Evolutionary conservation across 2,329 filamentous ascomycete species (phyloP).

Genomic region (Arthrinium phaeospermum): DNA sequence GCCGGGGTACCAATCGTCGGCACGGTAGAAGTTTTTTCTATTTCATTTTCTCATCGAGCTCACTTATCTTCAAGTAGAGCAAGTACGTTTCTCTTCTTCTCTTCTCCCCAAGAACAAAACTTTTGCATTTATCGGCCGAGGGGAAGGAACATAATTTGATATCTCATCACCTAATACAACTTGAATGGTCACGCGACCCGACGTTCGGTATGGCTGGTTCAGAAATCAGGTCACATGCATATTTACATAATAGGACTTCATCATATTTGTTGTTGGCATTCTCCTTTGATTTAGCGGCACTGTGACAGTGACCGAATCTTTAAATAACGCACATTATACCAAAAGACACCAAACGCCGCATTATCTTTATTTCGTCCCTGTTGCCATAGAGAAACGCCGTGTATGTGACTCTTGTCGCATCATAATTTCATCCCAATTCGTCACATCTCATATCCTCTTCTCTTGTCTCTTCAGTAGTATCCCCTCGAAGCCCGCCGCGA

Average conservation of each 20-base stretch:
- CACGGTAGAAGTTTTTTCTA: background rate
- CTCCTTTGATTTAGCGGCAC: no score
- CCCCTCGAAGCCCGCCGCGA: constrained; percentile 1
- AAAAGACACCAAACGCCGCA: background rate
- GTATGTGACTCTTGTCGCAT: background rate
- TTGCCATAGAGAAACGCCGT: background rate
- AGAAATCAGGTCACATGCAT: no score
- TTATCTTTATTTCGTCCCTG: background rate
- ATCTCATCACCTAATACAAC: no score
- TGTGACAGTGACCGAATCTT: no score
- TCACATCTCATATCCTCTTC: background rate
- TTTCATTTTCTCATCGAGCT: background rate
- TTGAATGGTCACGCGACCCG: no score
- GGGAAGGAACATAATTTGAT: background rate
- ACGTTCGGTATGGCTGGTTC: no score
- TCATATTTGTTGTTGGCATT: no score
- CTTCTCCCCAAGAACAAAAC: background rate
- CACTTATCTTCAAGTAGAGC: background rate
- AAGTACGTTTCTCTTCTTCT: background rate
- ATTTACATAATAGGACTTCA: no score
- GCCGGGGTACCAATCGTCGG: background rate
- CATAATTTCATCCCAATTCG: background rate
- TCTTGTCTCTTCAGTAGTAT: background rate
- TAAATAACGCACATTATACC: background rate
- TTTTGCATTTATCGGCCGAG: background rate